These are phyloP conservation scores for Vitis hybrid DNA, from an alignment of 177 flowering plant genomes.

Conservation along the genomic window DNA sequence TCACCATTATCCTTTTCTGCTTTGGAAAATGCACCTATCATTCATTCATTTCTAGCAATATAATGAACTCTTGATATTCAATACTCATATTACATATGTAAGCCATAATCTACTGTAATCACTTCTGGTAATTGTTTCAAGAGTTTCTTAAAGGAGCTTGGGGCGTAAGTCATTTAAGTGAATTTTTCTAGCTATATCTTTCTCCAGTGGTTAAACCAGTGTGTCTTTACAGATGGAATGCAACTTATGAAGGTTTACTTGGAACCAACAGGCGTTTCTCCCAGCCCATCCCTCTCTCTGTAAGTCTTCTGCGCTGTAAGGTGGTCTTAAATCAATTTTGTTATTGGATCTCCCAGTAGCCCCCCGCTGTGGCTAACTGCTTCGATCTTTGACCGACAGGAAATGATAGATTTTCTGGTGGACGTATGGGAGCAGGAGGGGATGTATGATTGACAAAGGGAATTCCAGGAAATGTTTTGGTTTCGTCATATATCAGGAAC, in stretches of 20 bases:
- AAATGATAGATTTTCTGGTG: constrained; percentile 64
- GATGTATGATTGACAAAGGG: constrained; percentile 43
- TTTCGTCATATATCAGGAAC: not conserved
- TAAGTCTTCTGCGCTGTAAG: constrained; percentile 32
- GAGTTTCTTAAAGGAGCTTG: not conserved
- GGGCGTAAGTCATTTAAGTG: not conserved
- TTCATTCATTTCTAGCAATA: not conserved
- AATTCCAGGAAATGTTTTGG: not conserved
- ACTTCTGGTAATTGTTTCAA: not conserved
- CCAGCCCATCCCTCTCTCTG: constrained; percentile 72
- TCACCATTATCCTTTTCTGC: not conserved
- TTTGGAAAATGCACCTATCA: not conserved
- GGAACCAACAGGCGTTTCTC: constrained; percentile 70
- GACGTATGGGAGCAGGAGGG: constrained; percentile 69
- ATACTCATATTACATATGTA: not conserved
- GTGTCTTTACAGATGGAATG: constrained; percentile 66
- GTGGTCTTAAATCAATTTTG: not conserved
- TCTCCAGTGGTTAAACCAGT: not conserved
- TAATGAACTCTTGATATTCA: not conserved
- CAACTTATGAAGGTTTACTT: constrained; percentile 72
- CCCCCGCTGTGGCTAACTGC: not conserved
- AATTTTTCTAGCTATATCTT: not conserved
- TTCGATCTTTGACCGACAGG: constrained; percentile 28
- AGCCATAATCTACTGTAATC: not conserved
- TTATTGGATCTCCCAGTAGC: too few species aligned